phyloP scores from a whole-genome alignment of 75 land plant species.

The Larix kaempferi region DNA sequence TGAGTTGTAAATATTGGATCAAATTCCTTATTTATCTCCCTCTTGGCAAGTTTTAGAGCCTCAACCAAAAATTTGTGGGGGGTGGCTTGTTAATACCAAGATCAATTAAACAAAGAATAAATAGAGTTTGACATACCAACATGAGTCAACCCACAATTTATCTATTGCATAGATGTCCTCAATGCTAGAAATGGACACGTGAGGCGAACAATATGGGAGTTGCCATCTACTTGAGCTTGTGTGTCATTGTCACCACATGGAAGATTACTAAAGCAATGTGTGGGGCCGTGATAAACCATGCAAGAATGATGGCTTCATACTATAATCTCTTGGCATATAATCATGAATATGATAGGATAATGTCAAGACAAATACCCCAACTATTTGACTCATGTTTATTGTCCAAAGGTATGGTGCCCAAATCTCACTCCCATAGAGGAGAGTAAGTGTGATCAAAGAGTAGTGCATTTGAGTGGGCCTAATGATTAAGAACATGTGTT shows the following conservation, averaged over 20 bases:
- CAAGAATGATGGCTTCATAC: neutral
- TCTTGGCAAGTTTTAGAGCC: neutral
- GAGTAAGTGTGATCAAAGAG: neutral
- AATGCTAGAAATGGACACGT: neutral
- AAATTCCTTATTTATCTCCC: neutral
- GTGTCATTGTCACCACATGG: neutral
- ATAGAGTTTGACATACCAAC: neutral
- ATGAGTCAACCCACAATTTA: neutral
- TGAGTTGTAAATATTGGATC: neutral
- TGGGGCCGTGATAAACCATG: neutral
- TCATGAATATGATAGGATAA: neutral
- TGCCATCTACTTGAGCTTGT: neutral
- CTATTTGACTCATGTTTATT: neutral
- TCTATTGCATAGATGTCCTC: neutral
- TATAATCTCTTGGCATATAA: neutral
- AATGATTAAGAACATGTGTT: too few relatives aligned
- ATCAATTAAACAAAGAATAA: neutral
- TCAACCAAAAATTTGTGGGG: neutral
- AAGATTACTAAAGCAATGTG: neutral
- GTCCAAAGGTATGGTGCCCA: neutral
- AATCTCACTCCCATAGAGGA: neutral
- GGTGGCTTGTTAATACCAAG: neutral
- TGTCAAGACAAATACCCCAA: neutral
- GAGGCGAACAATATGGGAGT: neutral
- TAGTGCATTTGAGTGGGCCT: too few relatives aligned